Base-by-base conservation (phyloP, 768 basidiomycete species). In the Suillus lakei region DNA sequence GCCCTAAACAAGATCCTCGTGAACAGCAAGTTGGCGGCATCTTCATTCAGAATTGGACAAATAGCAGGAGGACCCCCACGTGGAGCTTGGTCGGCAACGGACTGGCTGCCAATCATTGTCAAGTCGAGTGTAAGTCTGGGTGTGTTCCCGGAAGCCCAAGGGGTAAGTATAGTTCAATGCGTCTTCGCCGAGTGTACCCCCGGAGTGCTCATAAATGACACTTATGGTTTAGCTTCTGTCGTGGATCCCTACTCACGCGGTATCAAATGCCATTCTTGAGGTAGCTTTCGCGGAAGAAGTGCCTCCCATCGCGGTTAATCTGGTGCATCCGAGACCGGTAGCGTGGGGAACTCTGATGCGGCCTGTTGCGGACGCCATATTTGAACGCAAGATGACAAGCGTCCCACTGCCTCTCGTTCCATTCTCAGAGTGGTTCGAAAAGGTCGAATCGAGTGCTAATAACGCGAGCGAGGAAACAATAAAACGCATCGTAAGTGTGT, bases 21-120 rank as follows among this genome's bases (percentile, higher is more conserved):
- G n/a, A 67, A 69, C 44, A 74, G 71, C 36, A 74, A 75, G 0
- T 68, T 80, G 6, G 53, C 65, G n/a, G 70, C 74, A 12, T 73
- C 73, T 0, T 70, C 71, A 1, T 68, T 78, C 56, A 71, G 77
- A 6, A 68, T 77, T 18, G 75, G 77, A 23, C 44, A 46, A n/a
- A 23, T 46, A 46, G n/a, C 44, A 5, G 44, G 44, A 46, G 44
- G 44, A 46, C 44, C 44, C 12, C 44, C 44, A n/a, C 10, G n/a
- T n/a, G 78, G 78, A 13, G 68, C 71, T 28, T 79, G 78, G 78
- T 72, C 70, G 34, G 71, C 70, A 8, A 66, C 69, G 18, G 78
- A 79, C 30, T 78, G 78, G 78, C 68, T 79, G 2, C 78, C 78
- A 18, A 61, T 65, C 36, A 70, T 79, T 16, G 70, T 77, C 43